Evolutionary conservation across 371 early-diverging fungal species (phyloP).

Genomic region (Lichtheimia hyalospora): DNA sequence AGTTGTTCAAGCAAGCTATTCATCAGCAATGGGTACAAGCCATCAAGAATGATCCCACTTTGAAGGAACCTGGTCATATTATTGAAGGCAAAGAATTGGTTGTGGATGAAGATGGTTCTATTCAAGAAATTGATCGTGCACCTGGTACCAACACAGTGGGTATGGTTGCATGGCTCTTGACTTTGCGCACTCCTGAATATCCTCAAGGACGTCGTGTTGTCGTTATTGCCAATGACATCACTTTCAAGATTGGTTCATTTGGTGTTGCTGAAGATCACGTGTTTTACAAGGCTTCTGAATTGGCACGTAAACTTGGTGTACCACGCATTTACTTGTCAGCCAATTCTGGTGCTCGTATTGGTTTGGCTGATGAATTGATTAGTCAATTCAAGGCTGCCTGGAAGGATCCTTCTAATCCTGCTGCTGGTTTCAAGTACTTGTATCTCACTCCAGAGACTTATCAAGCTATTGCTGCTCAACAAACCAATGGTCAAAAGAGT

Average conservation of each 20-base stretch:
- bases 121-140: slow-evolving; percentile 81
- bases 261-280: slow-evolving; percentile 93
- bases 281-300: slow-evolving; percentile 90
- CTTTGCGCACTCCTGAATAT: slow-evolving; percentile 91
- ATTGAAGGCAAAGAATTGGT: slow-evolving; percentile 86
- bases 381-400: slow-evolving; percentile 85
- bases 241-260: slow-evolving; percentile 96
- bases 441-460: slow-evolving; percentile 82
- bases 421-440: slow-evolving; percentile 90
- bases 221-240: slow-evolving; percentile 98
- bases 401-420: slow-evolving; percentile 79
- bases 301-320: slow-evolving; percentile 82
- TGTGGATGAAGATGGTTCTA: slow-evolving; percentile 76
- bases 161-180: slow-evolving; percentile 96
- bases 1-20: slow-evolving; percentile 88
- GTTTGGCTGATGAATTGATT: slow-evolving; percentile 92
- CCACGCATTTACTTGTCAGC: slow-evolving; percentile 97
- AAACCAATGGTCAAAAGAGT: slow-evolving; percentile 57
- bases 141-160: slow-evolving; percentile 93
- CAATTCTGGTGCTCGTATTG: slow-evolving; percentile 99
- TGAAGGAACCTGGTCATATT: slow-evolving; percentile 69
- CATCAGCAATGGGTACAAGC: slow-evolving; percentile 78
- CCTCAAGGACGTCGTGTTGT: slow-evolving; percentile 88
- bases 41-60: slow-evolving; percentile 46
- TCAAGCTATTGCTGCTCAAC: slow-evolving; percentile 54